Percentiles rank a stretch among this genome's conserved stretches.
Conservation (phyloP, 129 eudicot genomes). For the Pittosporum tobira region DNA sequence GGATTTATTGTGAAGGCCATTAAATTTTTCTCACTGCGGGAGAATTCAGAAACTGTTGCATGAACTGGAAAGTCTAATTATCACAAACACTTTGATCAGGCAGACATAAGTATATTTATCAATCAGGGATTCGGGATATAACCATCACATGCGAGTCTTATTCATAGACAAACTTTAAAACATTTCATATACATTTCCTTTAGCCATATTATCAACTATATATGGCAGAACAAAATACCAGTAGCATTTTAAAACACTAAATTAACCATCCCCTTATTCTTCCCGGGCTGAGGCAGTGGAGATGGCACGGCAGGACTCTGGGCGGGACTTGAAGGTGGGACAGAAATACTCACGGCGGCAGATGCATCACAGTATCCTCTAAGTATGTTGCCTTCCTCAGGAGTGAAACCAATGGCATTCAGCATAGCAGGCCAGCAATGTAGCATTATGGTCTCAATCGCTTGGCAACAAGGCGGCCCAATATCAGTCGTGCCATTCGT, state of each 20-base stretch:
- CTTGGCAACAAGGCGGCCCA: slow-evolving; percentile 26
- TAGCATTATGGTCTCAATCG: slow-evolving; percentile 21
- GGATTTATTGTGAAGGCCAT: too few species aligned
- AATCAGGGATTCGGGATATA: too few species aligned
- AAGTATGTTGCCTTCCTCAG: slow-evolving; percentile 21
- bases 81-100: too few species aligned
- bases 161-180: too few species aligned
- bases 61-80: too few species aligned
- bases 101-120: too few species aligned
- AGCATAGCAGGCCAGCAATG: slow-evolving; percentile 40
- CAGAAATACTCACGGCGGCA: too few species aligned
- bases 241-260: not conserved
- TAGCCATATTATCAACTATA: not conserved
- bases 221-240: not conserved
- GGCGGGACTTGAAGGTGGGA: slow-evolving; percentile 1
- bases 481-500: slow-evolving; percentile 24
- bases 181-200: too few species aligned
- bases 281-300: not conserved
- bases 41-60: too few species aligned
- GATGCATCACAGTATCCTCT: slow-evolving; percentile 38
- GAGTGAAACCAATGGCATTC: slow-evolving; percentile 19
- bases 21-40: too few species aligned
- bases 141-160: too few species aligned
- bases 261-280: not conserved
- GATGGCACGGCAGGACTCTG: slow-evolving; percentile 14